phyloP scores from a whole-genome alignment of 2,329 filamentous ascomycete genomes.

The Neofusicoccum umdonicola region DNA sequence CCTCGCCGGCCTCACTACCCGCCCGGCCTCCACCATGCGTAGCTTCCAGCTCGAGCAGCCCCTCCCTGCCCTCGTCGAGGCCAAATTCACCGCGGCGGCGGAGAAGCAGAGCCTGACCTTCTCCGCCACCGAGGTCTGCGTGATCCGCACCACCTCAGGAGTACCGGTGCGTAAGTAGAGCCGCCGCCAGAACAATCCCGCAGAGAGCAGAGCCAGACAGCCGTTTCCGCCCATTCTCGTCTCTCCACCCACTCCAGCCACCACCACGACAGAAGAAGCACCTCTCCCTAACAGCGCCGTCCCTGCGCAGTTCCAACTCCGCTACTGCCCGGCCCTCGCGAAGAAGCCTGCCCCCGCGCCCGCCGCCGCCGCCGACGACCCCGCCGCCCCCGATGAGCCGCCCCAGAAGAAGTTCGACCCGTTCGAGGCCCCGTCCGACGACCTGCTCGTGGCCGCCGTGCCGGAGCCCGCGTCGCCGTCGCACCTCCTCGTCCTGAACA shows the following conservation, averaged over 20 bases:
- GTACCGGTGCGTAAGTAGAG: slow-evolving; percentile 34
- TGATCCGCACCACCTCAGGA: slow-evolving; percentile 36
- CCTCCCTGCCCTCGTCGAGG: slow-evolving; percentile 36
- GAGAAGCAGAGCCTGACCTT: slow-evolving; percentile 36
- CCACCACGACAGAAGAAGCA: neutral
- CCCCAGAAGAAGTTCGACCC: slow-evolving; percentile 49
- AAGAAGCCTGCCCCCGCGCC: slow-evolving; percentile 54
- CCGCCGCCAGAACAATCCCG: neutral
- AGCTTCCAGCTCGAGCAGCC: slow-evolving; percentile 31
- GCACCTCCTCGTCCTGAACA: slow-evolving; percentile 70
- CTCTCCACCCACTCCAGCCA: neutral
- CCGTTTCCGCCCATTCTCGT: no score
- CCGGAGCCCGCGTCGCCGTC: slow-evolving; percentile 37
- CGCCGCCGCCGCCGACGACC: slow-evolving; percentile 6
- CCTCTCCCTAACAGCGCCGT: slow-evolving; percentile 10
- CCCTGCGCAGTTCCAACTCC: slow-evolving; percentile 63
- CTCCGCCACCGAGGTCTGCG: slow-evolving; percentile 39
- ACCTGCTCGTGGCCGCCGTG: slow-evolving; percentile 56
- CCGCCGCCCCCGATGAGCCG: slow-evolving; percentile 5
- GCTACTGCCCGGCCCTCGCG: slow-evolving; percentile 67
- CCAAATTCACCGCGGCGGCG: slow-evolving; percentile 38
- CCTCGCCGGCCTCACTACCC: slow-evolving; percentile 9
- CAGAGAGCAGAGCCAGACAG: slow-evolving; percentile 12
- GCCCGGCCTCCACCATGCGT: slow-evolving; percentile 26
- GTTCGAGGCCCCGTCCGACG: slow-evolving; percentile 59